Conservation (phyloP, 2,329 filamentous ascomycete species). For the Endocalyx cinctus region DNA sequence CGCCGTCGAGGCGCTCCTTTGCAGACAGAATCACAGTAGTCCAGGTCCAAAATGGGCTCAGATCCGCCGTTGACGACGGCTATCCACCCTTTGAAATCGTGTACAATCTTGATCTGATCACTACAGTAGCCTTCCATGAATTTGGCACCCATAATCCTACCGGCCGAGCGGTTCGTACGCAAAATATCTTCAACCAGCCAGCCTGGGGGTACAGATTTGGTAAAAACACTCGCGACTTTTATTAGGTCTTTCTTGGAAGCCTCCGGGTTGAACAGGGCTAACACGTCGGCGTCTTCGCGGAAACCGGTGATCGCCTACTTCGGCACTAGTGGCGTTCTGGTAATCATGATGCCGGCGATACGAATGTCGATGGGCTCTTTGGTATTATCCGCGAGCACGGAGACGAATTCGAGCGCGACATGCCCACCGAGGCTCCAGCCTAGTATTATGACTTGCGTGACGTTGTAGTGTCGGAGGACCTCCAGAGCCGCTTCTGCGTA, state of each 20-base stretch:
- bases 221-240: slow-evolving; percentile 9
- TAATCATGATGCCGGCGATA: slow-evolving; percentile 9
- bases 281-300: slow-evolving; percentile 8
- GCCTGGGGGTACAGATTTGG: slow-evolving; percentile 8
- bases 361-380: slow-evolving; percentile 9
- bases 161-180: slow-evolving; percentile 9
- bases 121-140: slow-evolving; percentile 10
- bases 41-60: slow-evolving; percentile 8
- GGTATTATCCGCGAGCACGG: no score
- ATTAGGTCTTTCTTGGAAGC: slow-evolving; percentile 9
- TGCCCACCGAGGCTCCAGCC: slow-evolving; percentile 9
- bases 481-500: slow-evolving; percentile 9
- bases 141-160: slow-evolving; percentile 7
- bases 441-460: slow-evolving; percentile 9
- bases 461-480: slow-evolving; percentile 8
- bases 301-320: slow-evolving; percentile 9
- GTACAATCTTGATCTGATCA: slow-evolving; percentile 8
- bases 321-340: slow-evolving; percentile 8
- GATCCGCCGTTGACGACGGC: slow-evolving; percentile 9
- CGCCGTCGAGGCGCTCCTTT: slow-evolving; percentile 8
- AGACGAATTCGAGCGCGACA: slow-evolving; percentile 9
- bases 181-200: slow-evolving; percentile 9
- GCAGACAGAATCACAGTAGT: slow-evolving; percentile 10
- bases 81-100: slow-evolving; percentile 9
- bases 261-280: slow-evolving; percentile 9